A percentile compares a stretch with the other conserved stretches of the same genome.
Evolutionary conservation across 768 basidiomycete genomes (phyloP).

Genomic region (Sporobolomyces phaffii): DNA sequence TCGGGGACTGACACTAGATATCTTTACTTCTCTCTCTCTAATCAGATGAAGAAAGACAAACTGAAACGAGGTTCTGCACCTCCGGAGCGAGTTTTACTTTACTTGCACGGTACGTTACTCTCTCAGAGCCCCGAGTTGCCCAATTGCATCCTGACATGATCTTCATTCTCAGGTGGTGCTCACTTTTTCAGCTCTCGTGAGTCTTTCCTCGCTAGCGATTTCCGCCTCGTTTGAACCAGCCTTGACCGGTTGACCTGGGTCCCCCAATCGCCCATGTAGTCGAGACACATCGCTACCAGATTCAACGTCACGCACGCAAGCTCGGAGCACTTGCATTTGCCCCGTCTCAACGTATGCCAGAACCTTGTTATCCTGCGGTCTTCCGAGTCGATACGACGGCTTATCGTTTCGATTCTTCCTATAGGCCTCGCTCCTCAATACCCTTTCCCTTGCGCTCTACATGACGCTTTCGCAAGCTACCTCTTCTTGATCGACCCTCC

Average conservation of each 20-base stretch:
- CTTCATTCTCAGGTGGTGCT: conserved; percentile 42
- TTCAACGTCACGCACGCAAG: conserved; percentile 47
- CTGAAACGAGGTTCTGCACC: conserved; percentile 31
- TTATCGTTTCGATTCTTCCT: conserved; percentile 32
- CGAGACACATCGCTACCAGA: conserved; percentile 48
- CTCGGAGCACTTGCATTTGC: conserved; percentile 47
- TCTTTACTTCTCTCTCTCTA: too few species aligned
- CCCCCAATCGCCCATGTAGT: too few species aligned
- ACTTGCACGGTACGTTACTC: conserved; percentile 45
- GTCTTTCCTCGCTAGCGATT: not conserved
- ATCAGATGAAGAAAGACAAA: conserved; percentile 48
- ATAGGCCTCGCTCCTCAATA: conserved; percentile 82
- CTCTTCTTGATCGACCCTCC: conserved; percentile 83
- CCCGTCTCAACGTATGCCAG: conserved; percentile 29
- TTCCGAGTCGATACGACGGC: too few species aligned
- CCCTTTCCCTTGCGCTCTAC: conserved; percentile 72
- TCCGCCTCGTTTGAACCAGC: not conserved
- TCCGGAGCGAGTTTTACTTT: conserved; percentile 45
- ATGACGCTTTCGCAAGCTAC: conserved; percentile 82
- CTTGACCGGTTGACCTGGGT: not conserved
- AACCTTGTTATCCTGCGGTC: not conserved
- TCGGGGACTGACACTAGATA: too few species aligned
- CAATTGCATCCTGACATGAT: not conserved
- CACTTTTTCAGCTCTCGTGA: conserved; percentile 46
- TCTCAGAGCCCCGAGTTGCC: not conserved